Base-by-base conservation (phyloP, 139 green algal species). In the Chlamydomonas sp. region DNA sequence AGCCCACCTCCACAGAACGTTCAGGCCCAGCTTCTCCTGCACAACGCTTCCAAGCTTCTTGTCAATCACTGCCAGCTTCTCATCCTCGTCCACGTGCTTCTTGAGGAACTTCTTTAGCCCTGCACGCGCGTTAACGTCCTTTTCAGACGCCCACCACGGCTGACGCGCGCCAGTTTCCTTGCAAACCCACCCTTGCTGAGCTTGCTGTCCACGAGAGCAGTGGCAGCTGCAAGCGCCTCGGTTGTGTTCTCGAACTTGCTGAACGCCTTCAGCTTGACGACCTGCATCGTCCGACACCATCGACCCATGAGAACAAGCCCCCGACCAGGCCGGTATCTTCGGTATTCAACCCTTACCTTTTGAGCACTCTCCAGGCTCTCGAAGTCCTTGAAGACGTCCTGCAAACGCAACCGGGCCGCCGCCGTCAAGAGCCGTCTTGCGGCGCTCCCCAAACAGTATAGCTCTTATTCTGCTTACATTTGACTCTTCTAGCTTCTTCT, bases 91-190 rank as follows among this genome's bases (percentile, higher is more conserved):
- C 14, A 89, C 95, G 84, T 99, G 90, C 92, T 99, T 99, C 91
- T 99, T 99, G 77, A 99, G 89, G 83, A 99, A 99, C 94, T 99
- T 99, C 88, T 99, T 99, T 66, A 99, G 91, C 16, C 93, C 96
- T 98, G 83, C 71, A 71, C 31, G 31, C 31, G 31, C 31, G 31
- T 49, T 49, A 49, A 49, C 31, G 31, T 49, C 31, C 31, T 49
- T 49, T 49, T 71, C 66, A 71, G 66, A 80, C 5, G 9, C 58
- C 76, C 58, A 10, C 5, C 58, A n/a, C 5, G 12, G 76, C 5
- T 15, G 58, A 14, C 66, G 10, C 66, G 10, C 10, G 66, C 74
- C 4, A 78, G 31, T 4, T n/a, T 4, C 9, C 49, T 8, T n/a
- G 20, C 9, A 17, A n/a, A 74, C 87, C 18, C 82, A 98, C 96